Evolutionary conservation across 176 grass and related monocot genomes (phyloP), one percentile per base, ranked within the genome.

Genomic region (Oryza punctata): DNA sequence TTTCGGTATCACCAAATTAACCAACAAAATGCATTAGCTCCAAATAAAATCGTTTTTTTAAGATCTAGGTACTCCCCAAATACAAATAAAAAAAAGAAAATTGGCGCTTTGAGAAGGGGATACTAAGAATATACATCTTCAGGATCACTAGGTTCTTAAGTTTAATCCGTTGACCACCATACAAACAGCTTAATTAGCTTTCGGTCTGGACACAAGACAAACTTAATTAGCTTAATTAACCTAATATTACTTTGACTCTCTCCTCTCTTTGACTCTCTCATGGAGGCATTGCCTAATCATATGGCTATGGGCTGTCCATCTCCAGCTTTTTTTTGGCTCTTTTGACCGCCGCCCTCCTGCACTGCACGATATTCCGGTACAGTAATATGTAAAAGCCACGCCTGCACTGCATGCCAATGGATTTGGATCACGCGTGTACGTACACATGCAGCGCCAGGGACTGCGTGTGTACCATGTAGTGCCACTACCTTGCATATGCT

Each of bases 311-410:
- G 35, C 49, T 46, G 85, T 87, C 79, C 52, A 57, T 57, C 52
- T 57, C 50, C 7, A 9, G 52, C 19, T n/a, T n/a, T 57, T 8
- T 21, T 9, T 24, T 23, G 63, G 63, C 10, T 43, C 67, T 47
- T 80, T 79, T 84, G 87, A 84, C 81, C 81, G 84, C 75, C 61
- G 75, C 78, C 81, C 29, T 32, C 13, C 9, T 25, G 38, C 66
- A 65, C 12, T 19, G 15, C 75, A 25, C 16, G 30, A 28, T 6
- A 60, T 43, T 78, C 35, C 75, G 2, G 25, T 78, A 40, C 12
- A 5, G 25, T 54, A 18, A 16, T 19, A 54, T 13, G 84, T 65
- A 76, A 87, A 59, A 77, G 72, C 72, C 40, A 78, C 67, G 60
- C 10, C 69, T 10, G 41, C 10, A 44, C 41, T 40, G 40, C 40